Conservation (phyloP, 306 rosid species). For the Chamaecrista fasciculata region DNA sequence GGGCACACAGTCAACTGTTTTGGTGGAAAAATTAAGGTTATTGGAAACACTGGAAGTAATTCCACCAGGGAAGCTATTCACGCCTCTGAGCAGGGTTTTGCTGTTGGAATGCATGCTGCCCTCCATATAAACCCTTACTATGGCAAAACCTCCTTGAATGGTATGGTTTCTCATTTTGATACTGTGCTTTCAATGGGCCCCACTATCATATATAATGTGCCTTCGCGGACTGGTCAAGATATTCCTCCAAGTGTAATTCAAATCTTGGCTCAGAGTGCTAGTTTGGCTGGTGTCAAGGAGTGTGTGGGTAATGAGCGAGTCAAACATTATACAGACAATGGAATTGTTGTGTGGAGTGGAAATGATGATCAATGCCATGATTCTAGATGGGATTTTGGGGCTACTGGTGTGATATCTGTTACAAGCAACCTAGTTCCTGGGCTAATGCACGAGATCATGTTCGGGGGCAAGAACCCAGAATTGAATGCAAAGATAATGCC, state of each 20-base stretch:
- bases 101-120: slow-evolving; percentile 99
- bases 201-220: slow-evolving; percentile 86
- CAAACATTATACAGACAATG: slow-evolving; percentile 55
- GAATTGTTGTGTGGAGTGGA: slow-evolving; percentile 86
- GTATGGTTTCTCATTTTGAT: slow-evolving; percentile 70
- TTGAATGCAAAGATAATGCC: slow-evolving; percentile 69
- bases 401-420: slow-evolving; percentile 87
- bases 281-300: slow-evolving; percentile 92
- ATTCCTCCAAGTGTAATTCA: slow-evolving; percentile 77
- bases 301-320: slow-evolving; percentile 79
- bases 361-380: slow-evolving; percentile 93
- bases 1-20: slow-evolving; percentile 87
- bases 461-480: slow-evolving; percentile 59
- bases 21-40: slow-evolving; percentile 84
- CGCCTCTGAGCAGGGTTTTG: slow-evolving; percentile 95
- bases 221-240: slow-evolving; percentile 92
- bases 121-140: slow-evolving; percentile 96
- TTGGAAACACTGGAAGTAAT: slow-evolving; percentile 94
- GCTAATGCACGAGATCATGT: slow-evolving; percentile 75
- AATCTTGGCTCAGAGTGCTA: slow-evolving; percentile 50
- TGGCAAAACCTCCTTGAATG: slow-evolving; percentile 85
- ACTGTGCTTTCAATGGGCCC: slow-evolving; percentile 89
- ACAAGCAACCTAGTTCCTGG: slow-evolving; percentile 88
- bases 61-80: slow-evolving; percentile 94
- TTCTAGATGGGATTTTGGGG: slow-evolving; percentile 93